A percentile compares a stretch with the other conserved stretches of the same genome.
These are phyloP conservation scores for Diaporthe nobilis DNA, from an alignment of 2,329 filamentous ascomycete genomes.

Conservation along the genomic window DNA sequence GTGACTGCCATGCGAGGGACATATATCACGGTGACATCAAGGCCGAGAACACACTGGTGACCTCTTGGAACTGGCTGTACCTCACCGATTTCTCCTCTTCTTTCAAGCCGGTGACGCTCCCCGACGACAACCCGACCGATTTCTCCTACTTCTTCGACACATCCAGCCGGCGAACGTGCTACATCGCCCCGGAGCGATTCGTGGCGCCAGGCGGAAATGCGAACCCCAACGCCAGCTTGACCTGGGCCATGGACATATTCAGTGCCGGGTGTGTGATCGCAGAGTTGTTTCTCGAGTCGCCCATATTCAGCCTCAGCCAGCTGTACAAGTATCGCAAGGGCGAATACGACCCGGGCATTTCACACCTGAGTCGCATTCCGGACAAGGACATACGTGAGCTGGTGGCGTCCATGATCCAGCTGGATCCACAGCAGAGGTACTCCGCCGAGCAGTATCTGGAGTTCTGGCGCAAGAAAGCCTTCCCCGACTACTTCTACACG, in stretches of 20 bases:
- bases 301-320: conserved; percentile 97
- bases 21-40: conserved; percentile 99
- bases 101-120: conserved; percentile 93
- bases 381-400: conserved; percentile 90
- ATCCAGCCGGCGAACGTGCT: conserved; percentile 91
- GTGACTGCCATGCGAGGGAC: conserved; percentile 90
- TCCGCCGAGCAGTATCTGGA: conserved; percentile 94
- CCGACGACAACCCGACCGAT: conserved; percentile 96
- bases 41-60: conserved; percentile 96
- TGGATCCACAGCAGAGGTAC: conserved; percentile 92
- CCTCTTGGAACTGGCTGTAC: conserved; percentile 99
- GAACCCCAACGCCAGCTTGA: conserved; percentile 71
- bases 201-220: conserved; percentile 77
- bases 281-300: conserved; percentile 93
- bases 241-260: conserved; percentile 99
- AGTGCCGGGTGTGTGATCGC: conserved; percentile 97
- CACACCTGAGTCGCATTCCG: conserved; percentile 87
- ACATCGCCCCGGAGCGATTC: conserved; percentile 94
- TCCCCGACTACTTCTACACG: conserved; percentile 96
- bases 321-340: conserved; percentile 94
- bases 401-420: conserved; percentile 95
- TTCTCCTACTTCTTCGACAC: conserved; percentile 99
- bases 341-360: conserved; percentile 89
- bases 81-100: conserved; percentile 96
- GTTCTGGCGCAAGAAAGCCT: conserved; percentile 92